These are phyloP conservation scores for Citeromyces nyonsensis DNA, from an alignment of 805 yeast species.

Conservation along the genomic window DNA sequence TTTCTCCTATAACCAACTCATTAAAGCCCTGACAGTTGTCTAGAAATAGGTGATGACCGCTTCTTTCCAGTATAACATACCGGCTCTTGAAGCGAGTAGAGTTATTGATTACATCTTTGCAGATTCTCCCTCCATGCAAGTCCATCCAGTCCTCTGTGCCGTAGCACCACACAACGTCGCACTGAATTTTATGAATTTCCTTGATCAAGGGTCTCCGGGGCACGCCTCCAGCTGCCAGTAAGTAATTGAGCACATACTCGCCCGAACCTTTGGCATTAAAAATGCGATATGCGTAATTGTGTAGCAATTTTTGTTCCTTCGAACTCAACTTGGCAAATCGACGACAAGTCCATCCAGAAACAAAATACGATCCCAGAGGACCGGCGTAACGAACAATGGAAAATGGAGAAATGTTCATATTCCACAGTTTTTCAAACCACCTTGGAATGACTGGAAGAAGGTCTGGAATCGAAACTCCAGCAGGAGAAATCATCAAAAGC, in stretches of 20 bases:
- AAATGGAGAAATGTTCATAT: conserved; percentile 68
- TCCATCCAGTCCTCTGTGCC: conserved; percentile 69
- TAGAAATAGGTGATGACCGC: conserved; percentile 72
- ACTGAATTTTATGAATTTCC: conserved; percentile 32
- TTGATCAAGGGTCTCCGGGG: conserved; percentile 62
- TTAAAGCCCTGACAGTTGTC: conserved; percentile 49
- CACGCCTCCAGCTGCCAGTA: conserved; percentile 82
- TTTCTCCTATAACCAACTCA: conserved; percentile 28
- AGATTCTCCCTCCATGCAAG: conserved; percentile 25
- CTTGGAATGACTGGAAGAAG: conserved; percentile 37
- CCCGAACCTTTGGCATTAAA: conserved; percentile 86
- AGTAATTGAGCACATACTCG: conserved; percentile 75
- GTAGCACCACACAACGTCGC: conserved; percentile 70
- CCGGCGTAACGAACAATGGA: conserved; percentile 63
- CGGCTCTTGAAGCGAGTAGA: conserved; percentile 8
- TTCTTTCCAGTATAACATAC: conserved; percentile 22
- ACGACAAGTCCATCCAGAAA: conserved; percentile 81
- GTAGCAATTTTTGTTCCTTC: conserved; percentile 37
- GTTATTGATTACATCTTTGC: conserved; percentile 19
- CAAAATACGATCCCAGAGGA: conserved; percentile 70
- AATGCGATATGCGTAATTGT: conserved; percentile 67
- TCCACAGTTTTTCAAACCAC: conserved; percentile 77
- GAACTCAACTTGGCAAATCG: conserved; percentile 37
- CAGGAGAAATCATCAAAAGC: conserved; percentile 77
- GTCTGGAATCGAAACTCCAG: conserved; percentile 37